phyloP scores from a whole-genome alignment of 2,329 filamentous ascomycete genomes.

The Cytospora mali region DNA sequence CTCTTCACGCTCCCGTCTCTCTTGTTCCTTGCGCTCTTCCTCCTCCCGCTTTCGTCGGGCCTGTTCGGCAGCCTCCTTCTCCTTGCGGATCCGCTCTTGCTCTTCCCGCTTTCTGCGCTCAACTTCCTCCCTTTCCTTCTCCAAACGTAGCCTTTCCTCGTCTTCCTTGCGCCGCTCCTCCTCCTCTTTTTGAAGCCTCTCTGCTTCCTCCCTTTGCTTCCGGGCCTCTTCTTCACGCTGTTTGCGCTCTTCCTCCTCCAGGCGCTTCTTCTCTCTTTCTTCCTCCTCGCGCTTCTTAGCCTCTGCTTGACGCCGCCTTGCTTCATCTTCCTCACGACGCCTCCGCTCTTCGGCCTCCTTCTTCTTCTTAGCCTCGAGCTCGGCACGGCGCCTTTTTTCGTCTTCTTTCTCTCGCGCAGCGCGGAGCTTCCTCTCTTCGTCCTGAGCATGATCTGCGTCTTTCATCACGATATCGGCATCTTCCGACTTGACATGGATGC shows the following conservation, averaged over 20 bases:
- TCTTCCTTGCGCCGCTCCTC: constrained; percentile 34
- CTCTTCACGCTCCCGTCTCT: constrained; percentile 50
- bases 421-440: constrained; percentile 33
- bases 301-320: constrained; percentile 29
- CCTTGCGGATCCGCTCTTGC: constrained; percentile 48
- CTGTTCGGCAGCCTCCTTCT: constrained; percentile 53
- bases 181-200: constrained; percentile 39
- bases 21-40: constrained; percentile 53
- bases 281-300: constrained; percentile 37
- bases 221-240: constrained; percentile 33
- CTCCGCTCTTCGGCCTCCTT: constrained; percentile 38
- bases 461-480: constrained; percentile 60
- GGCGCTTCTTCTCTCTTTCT: constrained; percentile 39
- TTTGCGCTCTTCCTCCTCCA: constrained; percentile 33
- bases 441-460: constrained; percentile 43
- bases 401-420: constrained; percentile 36
- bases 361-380: constrained; percentile 35
- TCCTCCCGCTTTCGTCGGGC: constrained; percentile 55
- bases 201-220: constrained; percentile 40
- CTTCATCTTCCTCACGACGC: constrained; percentile 40
- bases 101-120: constrained; percentile 44
- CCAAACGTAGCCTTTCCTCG: constrained; percentile 36
- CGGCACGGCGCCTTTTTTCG: constrained; percentile 36
- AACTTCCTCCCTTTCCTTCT: constrained; percentile 49
- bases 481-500: constrained; percentile 60